phyloP scores from a whole-genome alignment of 2,329 filamentous ascomycete species.

The Pyricularia grisea region DNA sequence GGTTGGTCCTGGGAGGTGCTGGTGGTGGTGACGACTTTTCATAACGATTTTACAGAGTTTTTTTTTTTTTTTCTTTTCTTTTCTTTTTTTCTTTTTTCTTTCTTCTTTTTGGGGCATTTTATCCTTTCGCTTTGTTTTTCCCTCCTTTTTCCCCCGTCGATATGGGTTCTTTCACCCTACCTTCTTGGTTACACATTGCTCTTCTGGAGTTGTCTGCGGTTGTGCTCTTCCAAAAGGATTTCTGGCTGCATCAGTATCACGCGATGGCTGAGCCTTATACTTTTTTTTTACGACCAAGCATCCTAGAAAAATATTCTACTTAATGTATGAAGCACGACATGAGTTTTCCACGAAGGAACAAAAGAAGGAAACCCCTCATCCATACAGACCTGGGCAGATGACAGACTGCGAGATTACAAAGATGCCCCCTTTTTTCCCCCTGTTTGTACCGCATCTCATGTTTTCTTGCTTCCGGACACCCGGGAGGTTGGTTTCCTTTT shows the following conservation, averaged over 20 bases:
- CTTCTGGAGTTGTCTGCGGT: background rate
- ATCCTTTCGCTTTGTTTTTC: too few relatives aligned
- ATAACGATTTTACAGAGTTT: conserved; percentile 7
- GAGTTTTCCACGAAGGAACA: background rate
- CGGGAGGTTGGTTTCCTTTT: background rate
- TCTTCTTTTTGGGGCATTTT: background rate
- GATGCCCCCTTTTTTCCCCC: background rate
- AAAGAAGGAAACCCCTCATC: background rate
- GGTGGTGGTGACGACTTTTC: conserved; percentile 17
- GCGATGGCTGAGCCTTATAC: background rate
- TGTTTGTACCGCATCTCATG: background rate
- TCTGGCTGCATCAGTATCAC: background rate
- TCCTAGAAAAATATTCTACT: background rate
- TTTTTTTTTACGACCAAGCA: background rate
- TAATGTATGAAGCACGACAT: background rate
- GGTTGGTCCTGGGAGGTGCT: conserved; percentile 11
- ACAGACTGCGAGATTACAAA: background rate
- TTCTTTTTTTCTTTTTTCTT: conserved; percentile 1
- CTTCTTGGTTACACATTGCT: background rate
- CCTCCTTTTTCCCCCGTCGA: background rate
- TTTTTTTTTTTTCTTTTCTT: background rate
- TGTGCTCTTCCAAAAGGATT: background rate
- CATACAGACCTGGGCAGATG: background rate
- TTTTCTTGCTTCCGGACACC: background rate
- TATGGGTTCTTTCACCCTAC: background rate